Conservation (phyloP, 768 basidiomycete genomes). For the Lentinula raphanica region DNA sequence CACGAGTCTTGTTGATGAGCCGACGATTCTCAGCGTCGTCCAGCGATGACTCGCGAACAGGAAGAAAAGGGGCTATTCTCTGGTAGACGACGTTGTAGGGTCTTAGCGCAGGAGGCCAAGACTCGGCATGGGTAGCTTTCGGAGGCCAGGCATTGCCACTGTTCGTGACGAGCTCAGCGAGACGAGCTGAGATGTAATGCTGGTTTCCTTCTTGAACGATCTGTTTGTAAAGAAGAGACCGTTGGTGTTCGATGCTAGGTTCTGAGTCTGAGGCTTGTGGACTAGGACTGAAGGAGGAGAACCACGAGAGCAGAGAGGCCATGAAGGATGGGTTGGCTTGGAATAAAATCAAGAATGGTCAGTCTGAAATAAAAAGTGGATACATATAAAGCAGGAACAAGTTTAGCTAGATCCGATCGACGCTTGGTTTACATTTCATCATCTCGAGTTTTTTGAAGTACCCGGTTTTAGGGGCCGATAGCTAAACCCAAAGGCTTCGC, state of each 20-base stretch:
- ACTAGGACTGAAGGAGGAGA: neutral
- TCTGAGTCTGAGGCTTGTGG: neutral
- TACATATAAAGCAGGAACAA: neutral
- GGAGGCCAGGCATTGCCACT: slow-evolving; percentile 19
- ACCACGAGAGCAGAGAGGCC: neutral
- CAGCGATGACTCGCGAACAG: slow-evolving; percentile 14
- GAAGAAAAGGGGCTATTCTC: slow-evolving; percentile 14
- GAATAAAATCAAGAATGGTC: neutral
- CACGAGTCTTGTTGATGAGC: slow-evolving; percentile 15
- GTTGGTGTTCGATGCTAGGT: neutral
- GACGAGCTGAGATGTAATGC: neutral
- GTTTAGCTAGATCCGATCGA: neutral
- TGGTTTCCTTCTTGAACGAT: neutral
- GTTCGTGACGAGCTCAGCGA: slow-evolving; percentile 10
- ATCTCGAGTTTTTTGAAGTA: neutral
- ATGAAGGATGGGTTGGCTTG: neutral
- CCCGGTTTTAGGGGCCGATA: neutral
- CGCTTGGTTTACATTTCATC: neutral
- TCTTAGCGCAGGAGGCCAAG: slow-evolving; percentile 14
- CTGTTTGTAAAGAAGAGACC: neutral
- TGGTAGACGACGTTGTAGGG: slow-evolving; percentile 11
- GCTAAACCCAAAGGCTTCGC: neutral
- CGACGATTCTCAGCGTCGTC: slow-evolving; percentile 15
- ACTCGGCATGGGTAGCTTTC: slow-evolving; percentile 13
- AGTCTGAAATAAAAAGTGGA: neutral